phyloP scores from a whole-genome alignment of 2,329 filamentous ascomycete genomes.

The Fusarium annulatum region DNA sequence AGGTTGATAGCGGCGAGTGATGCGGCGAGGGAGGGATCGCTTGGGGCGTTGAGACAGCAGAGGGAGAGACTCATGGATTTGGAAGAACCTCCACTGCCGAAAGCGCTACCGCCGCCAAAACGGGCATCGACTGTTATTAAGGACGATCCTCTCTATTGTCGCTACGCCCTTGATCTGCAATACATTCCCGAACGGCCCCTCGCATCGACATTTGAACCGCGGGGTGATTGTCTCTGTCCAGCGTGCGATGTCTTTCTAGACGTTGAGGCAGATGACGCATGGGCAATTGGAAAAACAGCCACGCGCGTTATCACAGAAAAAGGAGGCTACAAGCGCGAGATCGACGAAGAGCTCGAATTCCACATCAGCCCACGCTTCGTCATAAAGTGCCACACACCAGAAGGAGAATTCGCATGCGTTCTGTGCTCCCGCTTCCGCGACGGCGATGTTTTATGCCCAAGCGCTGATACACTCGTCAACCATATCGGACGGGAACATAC shows the following conservation, averaged over 20 bases:
- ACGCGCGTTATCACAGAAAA: slow-evolving; percentile 14
- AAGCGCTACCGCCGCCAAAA: neutral
- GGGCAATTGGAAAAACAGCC: slow-evolving; percentile 37
- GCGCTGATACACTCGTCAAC: slow-evolving; percentile 32
- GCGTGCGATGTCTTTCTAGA: slow-evolving; percentile 29
- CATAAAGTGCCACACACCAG: slow-evolving; percentile 39
- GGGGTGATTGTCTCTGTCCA: slow-evolving; percentile 31
- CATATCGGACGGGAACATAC: slow-evolving; percentile 36
- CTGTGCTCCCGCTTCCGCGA: slow-evolving; percentile 38
- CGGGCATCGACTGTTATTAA: slow-evolving; percentile 11
- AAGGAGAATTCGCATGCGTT: slow-evolving; percentile 40
- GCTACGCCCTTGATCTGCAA: slow-evolving; percentile 41
- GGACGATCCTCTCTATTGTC: slow-evolving; percentile 36
- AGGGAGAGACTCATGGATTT: slow-evolving; percentile 29
- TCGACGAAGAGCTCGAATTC: slow-evolving; percentile 42
- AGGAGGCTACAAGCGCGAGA: slow-evolving; percentile 33
- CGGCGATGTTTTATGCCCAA: slow-evolving; percentile 31
- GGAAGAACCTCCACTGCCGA: slow-evolving; percentile 1
- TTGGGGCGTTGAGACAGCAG: slow-evolving; percentile 38
- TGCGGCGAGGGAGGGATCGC: slow-evolving; percentile 37
- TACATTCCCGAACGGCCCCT: slow-evolving; percentile 23
- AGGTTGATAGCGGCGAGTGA: slow-evolving; percentile 40
- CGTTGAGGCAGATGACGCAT: slow-evolving; percentile 37
- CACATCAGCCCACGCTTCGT: slow-evolving; percentile 39
- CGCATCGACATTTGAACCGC: slow-evolving; percentile 29